A percentile compares a stretch with the other conserved stretches of the same genome.
Conservation (phyloP, 208 protist genomes). For the Wallacemonas sp. region DNA sequence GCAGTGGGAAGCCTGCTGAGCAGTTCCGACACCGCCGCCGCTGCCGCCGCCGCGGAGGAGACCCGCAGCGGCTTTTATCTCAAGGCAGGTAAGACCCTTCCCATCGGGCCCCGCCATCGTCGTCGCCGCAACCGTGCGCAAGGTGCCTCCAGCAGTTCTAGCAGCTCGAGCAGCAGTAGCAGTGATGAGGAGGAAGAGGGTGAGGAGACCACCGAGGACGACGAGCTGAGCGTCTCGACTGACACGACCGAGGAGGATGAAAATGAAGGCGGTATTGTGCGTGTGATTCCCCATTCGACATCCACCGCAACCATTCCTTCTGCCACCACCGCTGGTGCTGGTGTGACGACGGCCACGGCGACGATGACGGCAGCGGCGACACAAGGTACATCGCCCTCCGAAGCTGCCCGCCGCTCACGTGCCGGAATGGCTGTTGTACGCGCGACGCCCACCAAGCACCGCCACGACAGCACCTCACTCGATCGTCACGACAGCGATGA, state of each 20-base stretch:
- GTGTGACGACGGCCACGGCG: background rate
- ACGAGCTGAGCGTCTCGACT: conserved; percentile 11
- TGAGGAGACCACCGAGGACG: background rate
- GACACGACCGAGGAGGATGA: conserved; percentile 32
- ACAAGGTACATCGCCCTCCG: background rate
- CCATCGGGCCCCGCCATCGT: background rate
- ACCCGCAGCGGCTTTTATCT: conserved; percentile 7
- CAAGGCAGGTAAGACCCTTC: background rate
- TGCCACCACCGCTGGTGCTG: background rate
- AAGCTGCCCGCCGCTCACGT: background rate
- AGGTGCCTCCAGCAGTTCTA: background rate
- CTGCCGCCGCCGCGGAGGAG: background rate
- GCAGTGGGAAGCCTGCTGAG: background rate
- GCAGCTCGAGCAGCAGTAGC: background rate
- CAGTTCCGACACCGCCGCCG: background rate
- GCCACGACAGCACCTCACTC: too few species aligned
- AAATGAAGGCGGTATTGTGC: conserved; percentile 27
- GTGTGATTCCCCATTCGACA: conserved; percentile 16
- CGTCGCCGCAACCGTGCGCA: background rate
- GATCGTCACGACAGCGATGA: too few species aligned
- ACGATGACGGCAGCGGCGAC: background rate
- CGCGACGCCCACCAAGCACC: too few species aligned
- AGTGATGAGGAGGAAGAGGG: conserved; percentile 1
- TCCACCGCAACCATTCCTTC: background rate
- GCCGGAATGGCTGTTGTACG: too few species aligned